phyloP scores from a whole-genome alignment of 2,329 filamentous ascomycete genomes.

The Colletotrichum tofieldiae region DNA sequence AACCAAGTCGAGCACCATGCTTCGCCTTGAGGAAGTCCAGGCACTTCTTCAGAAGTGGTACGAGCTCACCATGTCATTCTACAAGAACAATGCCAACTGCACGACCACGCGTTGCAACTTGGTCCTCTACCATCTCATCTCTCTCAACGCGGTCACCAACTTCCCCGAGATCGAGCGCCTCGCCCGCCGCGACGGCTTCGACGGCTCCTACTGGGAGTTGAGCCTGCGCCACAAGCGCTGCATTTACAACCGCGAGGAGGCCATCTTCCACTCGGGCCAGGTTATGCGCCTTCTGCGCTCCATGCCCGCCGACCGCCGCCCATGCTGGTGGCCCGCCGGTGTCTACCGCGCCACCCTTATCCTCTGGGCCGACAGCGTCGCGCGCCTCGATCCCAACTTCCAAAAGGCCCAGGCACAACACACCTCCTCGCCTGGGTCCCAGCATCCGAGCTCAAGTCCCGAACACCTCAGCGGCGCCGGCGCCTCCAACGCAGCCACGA shows the following conservation, averaged over 20 bases:
- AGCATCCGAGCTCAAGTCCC: conserved; percentile 26
- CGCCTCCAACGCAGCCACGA: conserved; percentile 20
- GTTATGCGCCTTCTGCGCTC: conserved; percentile 72
- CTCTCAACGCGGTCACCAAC: conserved; percentile 77
- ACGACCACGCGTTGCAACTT: conserved; percentile 76
- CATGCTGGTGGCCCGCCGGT: conserved; percentile 80
- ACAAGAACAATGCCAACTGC: conserved; percentile 70
- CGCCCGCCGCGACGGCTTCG: conserved; percentile 72
- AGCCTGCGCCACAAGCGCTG: conserved; percentile 73
- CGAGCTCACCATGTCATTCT: conserved; percentile 71
- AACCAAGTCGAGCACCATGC: conserved; percentile 72
- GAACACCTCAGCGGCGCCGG: conserved; percentile 34
- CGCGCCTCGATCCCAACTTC: conserved; percentile 53
- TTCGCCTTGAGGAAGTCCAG: conserved; percentile 76
- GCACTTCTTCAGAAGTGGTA: conserved; percentile 77
- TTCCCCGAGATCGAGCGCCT: conserved; percentile 78
- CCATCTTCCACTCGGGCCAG: conserved; percentile 78
- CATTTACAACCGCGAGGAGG: conserved; percentile 75
- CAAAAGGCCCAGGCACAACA: conserved; percentile 45
- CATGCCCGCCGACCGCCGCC: conserved; percentile 73
- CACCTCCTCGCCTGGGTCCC: conserved; percentile 41
- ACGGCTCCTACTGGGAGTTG: conserved; percentile 69
- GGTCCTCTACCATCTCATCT: conserved; percentile 80
- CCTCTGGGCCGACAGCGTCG: conserved; percentile 74
- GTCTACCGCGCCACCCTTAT: conserved; percentile 78